Percentiles rank a stretch among this genome's conserved stretches.
phyloP scores from a whole-genome alignment of 225 moss, liverwort and hornwort genomes.

The Rhytidiadelphus loreus region DNA sequence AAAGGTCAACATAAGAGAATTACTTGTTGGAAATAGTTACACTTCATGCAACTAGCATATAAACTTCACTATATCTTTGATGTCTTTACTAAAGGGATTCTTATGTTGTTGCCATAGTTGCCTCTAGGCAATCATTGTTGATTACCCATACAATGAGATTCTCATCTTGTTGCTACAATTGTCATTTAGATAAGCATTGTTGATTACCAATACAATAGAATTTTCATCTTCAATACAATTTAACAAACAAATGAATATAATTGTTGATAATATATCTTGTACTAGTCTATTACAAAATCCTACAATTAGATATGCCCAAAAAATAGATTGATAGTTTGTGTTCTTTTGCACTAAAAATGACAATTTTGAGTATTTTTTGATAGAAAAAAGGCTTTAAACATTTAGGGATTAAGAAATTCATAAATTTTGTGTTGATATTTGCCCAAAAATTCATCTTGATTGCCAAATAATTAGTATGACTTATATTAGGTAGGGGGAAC shows the following conservation, averaged over 20 bases:
- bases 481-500: too few relatives aligned
- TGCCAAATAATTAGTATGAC: too few relatives aligned
- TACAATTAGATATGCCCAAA: not conserved
- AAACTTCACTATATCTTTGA: not conserved
- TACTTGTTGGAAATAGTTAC: not conserved
- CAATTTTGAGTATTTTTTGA: not conserved
- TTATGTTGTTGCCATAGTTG: too few relatives aligned
- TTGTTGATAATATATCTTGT: too few relatives aligned
- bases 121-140: not conserved
- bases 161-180: not conserved
- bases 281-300: not conserved
- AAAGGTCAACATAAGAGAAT: not conserved
- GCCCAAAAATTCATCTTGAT: too few relatives aligned
- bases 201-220: not conserved
- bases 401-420: accelerated
- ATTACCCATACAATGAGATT: not conserved
- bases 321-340: not conserved
- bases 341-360: not conserved
- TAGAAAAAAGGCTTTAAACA: not conserved
- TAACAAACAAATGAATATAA: too few relatives aligned
- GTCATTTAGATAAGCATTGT: not conserved
- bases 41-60: not conserved
- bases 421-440: not conserved
- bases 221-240: not conserved
- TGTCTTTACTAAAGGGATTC: not conserved